A percentile compares a stretch with the other conserved stretches of the same genome.
These are phyloP conservation scores for Saccharomycodes ludwigii DNA, from an alignment of 805 yeast species.

Conservation along the genomic window DNA sequence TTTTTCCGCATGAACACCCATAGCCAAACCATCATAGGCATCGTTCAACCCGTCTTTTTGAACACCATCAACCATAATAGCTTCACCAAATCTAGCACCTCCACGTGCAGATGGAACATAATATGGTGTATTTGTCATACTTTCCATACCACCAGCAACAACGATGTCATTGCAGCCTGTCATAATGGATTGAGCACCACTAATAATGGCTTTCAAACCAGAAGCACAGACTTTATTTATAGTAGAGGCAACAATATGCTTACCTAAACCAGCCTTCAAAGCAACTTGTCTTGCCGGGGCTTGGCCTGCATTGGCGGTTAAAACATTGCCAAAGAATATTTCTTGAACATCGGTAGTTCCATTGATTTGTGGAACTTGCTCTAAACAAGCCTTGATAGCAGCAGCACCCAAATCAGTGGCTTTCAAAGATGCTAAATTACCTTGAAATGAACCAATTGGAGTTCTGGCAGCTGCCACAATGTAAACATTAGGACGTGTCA, in stretches of 20 bases:
- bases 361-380: slow-evolving; percentile 67
- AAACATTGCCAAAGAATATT: slow-evolving; percentile 83
- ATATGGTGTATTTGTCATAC: slow-evolving; percentile 94
- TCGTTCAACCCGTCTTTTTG: slow-evolving; percentile 89
- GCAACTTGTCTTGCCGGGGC: slow-evolving; percentile 98
- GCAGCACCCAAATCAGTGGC: slow-evolving; percentile 84
- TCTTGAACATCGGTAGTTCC: slow-evolving; percentile 68
- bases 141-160: slow-evolving; percentile 95
- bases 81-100: slow-evolving; percentile 86
- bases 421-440: slow-evolving; percentile 58
- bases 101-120: slow-evolving; percentile 74
- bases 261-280: slow-evolving; percentile 73
- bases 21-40: slow-evolving; percentile 76
- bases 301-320: slow-evolving; percentile 91
- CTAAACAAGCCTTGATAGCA: slow-evolving; percentile 83
- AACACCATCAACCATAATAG: slow-evolving; percentile 71
- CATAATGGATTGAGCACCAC: slow-evolving; percentile 82
- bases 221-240: slow-evolving; percentile 97
- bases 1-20: slow-evolving; percentile 97
- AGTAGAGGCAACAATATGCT: slow-evolving; percentile 74
- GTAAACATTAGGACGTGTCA: slow-evolving; percentile 46
- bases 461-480: slow-evolving; percentile 90
- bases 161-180: slow-evolving; percentile 87
- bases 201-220: slow-evolving; percentile 82
- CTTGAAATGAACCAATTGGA: slow-evolving; percentile 92